phyloP scores from a whole-genome alignment of 768 basidiomycete species.

The Leccinellum albellum region DNA sequence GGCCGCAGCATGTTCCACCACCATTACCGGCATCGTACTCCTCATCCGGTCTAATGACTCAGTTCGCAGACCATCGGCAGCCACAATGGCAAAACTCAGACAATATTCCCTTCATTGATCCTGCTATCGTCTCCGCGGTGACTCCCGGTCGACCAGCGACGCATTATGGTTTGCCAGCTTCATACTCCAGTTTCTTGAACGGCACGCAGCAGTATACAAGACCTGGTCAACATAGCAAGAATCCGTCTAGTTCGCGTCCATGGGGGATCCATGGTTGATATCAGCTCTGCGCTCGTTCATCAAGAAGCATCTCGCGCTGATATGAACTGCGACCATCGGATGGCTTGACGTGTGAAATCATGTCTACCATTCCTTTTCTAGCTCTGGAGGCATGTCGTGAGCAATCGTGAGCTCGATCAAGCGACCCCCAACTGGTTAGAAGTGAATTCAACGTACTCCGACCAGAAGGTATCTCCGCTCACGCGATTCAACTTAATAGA shows the following conservation, averaged over 20 bases:
- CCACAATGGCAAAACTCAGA: slow-evolving; percentile 12
- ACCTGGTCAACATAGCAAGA: slow-evolving; percentile 21
- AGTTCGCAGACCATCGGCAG: slow-evolving; percentile 9
- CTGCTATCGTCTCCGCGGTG: slow-evolving; percentile 20
- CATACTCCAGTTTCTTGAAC: slow-evolving; percentile 12
- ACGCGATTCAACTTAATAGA: slow-evolving; percentile 8
- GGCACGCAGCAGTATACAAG: slow-evolving; percentile 13
- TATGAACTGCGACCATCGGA: not conserved
- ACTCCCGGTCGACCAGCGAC: slow-evolving; percentile 2
- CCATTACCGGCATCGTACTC: slow-evolving; percentile 10
- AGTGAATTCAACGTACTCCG: not conserved
- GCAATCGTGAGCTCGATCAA: not conserved
- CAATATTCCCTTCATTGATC: slow-evolving; percentile 14
- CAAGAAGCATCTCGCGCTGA: not conserved
- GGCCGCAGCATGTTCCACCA: slow-evolving; percentile 14
- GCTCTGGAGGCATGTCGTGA: not conserved
- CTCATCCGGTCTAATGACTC: slow-evolving; percentile 7
- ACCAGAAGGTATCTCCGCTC: slow-evolving; percentile 2
- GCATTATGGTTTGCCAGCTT: slow-evolving; percentile 5
- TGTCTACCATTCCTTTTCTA: slow-evolving; percentile 4
- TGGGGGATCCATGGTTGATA: slow-evolving; percentile 27
- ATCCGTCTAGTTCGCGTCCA: slow-evolving; percentile 14
- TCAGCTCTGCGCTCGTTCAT: not conserved
- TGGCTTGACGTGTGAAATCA: slow-evolving; percentile 8
- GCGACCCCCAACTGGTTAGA: not conserved